phyloP scores from a whole-genome alignment of 768 basidiomycete genomes.

The Exsudoporus frostii region DNA sequence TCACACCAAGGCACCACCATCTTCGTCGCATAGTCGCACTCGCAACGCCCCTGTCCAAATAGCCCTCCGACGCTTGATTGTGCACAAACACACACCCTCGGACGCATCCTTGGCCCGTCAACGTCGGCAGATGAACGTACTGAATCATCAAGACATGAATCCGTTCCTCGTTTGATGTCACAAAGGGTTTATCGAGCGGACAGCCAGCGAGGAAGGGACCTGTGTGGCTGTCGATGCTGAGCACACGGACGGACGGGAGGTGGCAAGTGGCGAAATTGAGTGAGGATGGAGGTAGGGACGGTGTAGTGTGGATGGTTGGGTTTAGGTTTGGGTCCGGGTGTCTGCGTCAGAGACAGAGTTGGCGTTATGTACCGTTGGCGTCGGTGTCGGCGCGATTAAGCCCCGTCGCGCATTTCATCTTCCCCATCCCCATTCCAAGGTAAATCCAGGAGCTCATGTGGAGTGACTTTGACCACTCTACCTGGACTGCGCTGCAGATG shows the following conservation, averaged over 20 bases:
- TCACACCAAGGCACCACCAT: constrained; percentile 31
- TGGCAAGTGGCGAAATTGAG: constrained; percentile 19
- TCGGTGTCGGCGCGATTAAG: not conserved
- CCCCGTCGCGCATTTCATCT: too few relatives aligned
- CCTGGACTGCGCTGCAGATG: too few relatives aligned
- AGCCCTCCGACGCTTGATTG: too few relatives aligned
- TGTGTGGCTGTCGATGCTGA: constrained; percentile 30
- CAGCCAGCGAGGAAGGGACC: constrained; percentile 32
- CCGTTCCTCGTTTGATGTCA: constrained; percentile 24
- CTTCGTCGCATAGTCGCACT: too few relatives aligned
- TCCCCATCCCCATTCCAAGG: too few relatives aligned
- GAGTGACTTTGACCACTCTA: too few relatives aligned
- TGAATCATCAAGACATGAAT: constrained; percentile 24
- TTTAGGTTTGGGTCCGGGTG: not conserved
- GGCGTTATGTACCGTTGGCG: not conserved
- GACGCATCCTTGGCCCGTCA: not conserved
- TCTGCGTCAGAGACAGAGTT: not conserved
- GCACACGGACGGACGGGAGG: constrained; percentile 16
- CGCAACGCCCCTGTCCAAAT: too few relatives aligned
- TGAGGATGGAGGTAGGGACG: not conserved
- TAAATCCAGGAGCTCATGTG: too few relatives aligned
- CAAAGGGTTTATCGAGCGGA: constrained; percentile 23
- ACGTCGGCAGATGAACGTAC: constrained; percentile 9
- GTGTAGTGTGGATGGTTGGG: not conserved
- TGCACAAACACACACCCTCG: too few relatives aligned